phyloP scores from a whole-genome alignment of 148 eudicot species.

The Mesembryanthemum crystallinum region DNA sequence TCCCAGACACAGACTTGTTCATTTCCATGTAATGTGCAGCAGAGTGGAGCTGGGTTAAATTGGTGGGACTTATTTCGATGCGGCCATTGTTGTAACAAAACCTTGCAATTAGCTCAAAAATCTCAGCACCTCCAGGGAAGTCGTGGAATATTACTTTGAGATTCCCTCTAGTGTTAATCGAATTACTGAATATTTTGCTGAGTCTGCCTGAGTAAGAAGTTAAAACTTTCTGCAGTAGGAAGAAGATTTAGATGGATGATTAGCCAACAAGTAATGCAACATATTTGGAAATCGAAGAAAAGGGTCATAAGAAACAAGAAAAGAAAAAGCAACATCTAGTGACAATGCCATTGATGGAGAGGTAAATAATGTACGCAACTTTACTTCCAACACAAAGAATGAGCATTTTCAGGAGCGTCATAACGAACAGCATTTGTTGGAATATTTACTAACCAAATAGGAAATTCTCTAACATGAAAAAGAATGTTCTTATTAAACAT shows the following conservation, averaged over 20 bases:
- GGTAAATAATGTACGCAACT: background rate
- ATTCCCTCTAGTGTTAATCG: constrained; percentile 19
- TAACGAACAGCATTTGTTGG: no score
- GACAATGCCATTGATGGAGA: no score
- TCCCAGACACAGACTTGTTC: constrained; percentile 35
- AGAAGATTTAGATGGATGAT: constrained; percentile 9
- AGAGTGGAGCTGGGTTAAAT: constrained; percentile 35
- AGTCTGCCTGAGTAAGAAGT: constrained; percentile 53
- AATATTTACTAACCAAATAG: no score
- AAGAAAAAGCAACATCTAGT: no score
- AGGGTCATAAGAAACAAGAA: background rate
- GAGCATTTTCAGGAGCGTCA: no score
- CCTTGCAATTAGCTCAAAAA: constrained; percentile 62
- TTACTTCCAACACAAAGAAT: no score
- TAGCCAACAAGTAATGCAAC: background rate
- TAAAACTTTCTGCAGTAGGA: constrained; percentile 47
- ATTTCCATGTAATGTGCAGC: constrained; percentile 71
- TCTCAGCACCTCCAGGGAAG: constrained; percentile 67
- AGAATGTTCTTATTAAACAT: background rate
- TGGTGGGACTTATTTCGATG: constrained; percentile 37
- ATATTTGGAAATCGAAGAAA: background rate
- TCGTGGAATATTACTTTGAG: constrained; percentile 69
- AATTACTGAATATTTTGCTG: constrained; percentile 45
- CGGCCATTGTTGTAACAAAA: constrained; percentile 70
- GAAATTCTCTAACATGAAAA: no score